Evolutionary conservation across 75 land plant species (phyloP), one percentile per base, ranked within the genome.

Genomic region (Pinus albicaulis): DNA sequence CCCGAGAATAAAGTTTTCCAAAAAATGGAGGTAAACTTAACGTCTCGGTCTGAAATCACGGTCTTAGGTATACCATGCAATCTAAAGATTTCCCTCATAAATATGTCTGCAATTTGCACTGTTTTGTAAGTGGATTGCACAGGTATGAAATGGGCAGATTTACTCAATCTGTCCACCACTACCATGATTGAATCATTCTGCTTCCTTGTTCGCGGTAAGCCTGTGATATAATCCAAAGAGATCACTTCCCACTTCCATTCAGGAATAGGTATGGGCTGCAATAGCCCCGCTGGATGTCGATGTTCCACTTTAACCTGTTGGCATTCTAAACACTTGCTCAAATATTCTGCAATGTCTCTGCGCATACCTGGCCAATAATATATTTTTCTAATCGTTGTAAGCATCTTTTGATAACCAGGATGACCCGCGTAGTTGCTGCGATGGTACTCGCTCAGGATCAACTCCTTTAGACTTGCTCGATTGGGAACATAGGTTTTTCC

Each of bases 221-320:
- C 83, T 0, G 7, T 31, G 4, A 82, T 71, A 62, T 77, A 82
- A 56, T 82, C 75, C 75, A 76, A 59, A 20, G 78, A 62, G 1
- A 82, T 55, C 4, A 4, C 22, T 60, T 82, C 75, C 74, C 74
- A 82, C 26, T 76, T 76, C 66, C 71, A 61, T 17, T 52, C 20
- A 38, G 75, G 83, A 71, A 77, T 72, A 44, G 28, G 28, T 28
- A 28, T 0, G 1, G 28, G 28, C 1, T 28, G 28, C 1, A 28
- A 1, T 28, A 28, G 1, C 28, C 28, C 28, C 1, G 1, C 28
- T 28, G 28, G 28, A 1, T 28, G 28, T 1, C 1, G 28, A 28
- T 28, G 28, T 1, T 28, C 28, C 0, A 28, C 28, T 28, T 28
- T 28, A 0, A 28, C 28, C 1, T 28, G 1, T 1, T 28, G 1